Evolutionary conservation across 192 early-diverging fungal genomes (phyloP), one percentile per base, ranked within the genome.

Genomic region (Geranomyces variabilis): DNA sequence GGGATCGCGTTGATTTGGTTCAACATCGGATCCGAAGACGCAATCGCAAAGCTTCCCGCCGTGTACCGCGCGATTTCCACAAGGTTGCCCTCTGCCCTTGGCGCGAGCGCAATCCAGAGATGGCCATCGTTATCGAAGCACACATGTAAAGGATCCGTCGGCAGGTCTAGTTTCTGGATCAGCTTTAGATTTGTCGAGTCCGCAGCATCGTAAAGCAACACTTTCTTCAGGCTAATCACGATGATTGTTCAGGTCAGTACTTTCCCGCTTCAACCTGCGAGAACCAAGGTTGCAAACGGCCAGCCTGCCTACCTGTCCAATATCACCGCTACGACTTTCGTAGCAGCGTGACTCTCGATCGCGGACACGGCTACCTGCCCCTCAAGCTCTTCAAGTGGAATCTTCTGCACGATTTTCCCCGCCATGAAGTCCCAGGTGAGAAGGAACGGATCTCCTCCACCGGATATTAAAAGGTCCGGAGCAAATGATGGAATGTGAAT

Each of bases 401-500:
- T 76, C 0, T 79, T 83, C 67, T 95, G 92, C 5, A 92, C 26
- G 47, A 91, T 81, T 46, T 71, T 69, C 15, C 93, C 93, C 22
- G 77, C 77, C 14, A 77, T 43, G 31, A 84, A 83, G 41, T 93
- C 80, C 96, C 96, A 98, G 30, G 92, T 63, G 21, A 89, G 78
- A 3, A 98, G 60, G 7, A 85, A 87, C 28, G 84, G 84, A 77
- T 98, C 96, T 28, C 96, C 96, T 57, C 93, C 90, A 26, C 89
- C 93, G 14, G 93, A 95, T 9, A 94, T 76, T 6, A 93, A 79
- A 10, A 73, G 69, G 49, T 85, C 73, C 15, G 84, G 73, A 26
- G 81, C 80, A 66, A 86, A 89, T 24, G 83, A 78, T n/a, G 87
- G 75, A 22, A 90, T 65, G 19, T 78, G 79, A 45, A 95, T 77